Percentiles rank a stretch among this genome's conserved stretches.
These are phyloP conservation scores for Glaciozyma antarctica DNA, from an alignment of 768 basidiomycete species.

Conservation along the genomic window DNA sequence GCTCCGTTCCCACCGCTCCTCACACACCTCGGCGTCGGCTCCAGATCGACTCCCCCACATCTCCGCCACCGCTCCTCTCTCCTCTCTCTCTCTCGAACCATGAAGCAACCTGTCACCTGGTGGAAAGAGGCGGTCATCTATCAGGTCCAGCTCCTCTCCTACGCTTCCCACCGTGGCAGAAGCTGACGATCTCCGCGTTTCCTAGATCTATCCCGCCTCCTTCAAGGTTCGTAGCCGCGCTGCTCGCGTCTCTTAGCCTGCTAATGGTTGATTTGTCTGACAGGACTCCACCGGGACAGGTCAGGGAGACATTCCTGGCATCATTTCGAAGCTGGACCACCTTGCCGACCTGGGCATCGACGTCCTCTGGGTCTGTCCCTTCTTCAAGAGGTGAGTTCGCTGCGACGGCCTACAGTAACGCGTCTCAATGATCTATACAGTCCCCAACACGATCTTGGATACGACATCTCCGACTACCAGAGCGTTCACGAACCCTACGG, in stretches of 20 bases:
- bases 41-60: too few relatives aligned
- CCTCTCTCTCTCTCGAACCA: too few relatives aligned
- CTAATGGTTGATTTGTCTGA: too few relatives aligned
- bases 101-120: too few relatives aligned
- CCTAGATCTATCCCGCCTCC: not conserved
- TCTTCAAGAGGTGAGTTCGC: constrained; percentile 44
- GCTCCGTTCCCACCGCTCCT: not conserved
- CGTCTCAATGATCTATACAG: constrained; percentile 51
- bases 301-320: constrained; percentile 60
- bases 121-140: too few relatives aligned
- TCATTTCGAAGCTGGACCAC: constrained; percentile 57
- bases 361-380: constrained; percentile 57
- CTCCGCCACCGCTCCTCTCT: too few relatives aligned
- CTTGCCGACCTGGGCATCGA: constrained; percentile 47
- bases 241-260: too few relatives aligned
- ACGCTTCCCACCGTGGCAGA: not conserved
- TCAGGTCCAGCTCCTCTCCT: not conserved
- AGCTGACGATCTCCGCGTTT: not conserved
- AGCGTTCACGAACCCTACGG: constrained; percentile 59
- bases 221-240: not conserved
- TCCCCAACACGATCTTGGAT: constrained; percentile 72
- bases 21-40: not conserved
- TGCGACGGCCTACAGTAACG: constrained; percentile 64
- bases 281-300: constrained; percentile 61
- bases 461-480: constrained; percentile 54